A percentile compares a stretch with the other conserved stretches of the same genome.
These are phyloP conservation scores for Eucalyptus microcorys DNA, from an alignment of 345 rosid species.

Conservation along the genomic window DNA sequence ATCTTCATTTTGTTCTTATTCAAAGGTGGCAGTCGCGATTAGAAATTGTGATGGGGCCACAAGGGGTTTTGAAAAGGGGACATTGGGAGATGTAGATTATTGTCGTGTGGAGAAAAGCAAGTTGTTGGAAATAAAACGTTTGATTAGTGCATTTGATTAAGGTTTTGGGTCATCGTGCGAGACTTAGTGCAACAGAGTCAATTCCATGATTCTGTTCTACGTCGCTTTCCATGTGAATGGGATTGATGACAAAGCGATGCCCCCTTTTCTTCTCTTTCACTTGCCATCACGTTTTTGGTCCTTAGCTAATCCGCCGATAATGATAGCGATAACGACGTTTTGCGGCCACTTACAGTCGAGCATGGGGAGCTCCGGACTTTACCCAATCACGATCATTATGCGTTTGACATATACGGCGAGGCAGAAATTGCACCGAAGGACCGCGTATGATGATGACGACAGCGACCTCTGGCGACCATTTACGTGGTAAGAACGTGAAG, in stretches of 20 bases:
- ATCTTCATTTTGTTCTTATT: not conserved
- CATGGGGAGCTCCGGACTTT: not conserved
- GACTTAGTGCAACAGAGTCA: not conserved
- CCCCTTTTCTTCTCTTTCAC: not conserved
- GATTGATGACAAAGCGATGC: not conserved
- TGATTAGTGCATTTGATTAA: not conserved
- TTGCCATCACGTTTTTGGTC: not conserved
- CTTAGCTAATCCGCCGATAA: not conserved
- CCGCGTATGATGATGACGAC: not conserved
- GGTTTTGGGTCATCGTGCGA: not conserved
- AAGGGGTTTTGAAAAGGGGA: not conserved
- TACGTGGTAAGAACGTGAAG: not conserved
- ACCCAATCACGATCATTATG: not conserved
- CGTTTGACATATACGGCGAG: not conserved
- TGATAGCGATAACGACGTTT: not conserved
- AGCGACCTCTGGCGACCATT: not conserved
- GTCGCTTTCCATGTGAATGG: not conserved
- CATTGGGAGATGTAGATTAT: not conserved
- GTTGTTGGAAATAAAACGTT: not conserved
- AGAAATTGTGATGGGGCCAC: not conserved
- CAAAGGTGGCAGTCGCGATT: not conserved
- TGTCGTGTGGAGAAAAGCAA: not conserved
- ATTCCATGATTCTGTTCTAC: not conserved
- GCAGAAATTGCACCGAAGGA: not conserved
- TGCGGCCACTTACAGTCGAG: not conserved